phyloP scores from a whole-genome alignment of 768 basidiomycete species.

The Lactarius vividus region DNA sequence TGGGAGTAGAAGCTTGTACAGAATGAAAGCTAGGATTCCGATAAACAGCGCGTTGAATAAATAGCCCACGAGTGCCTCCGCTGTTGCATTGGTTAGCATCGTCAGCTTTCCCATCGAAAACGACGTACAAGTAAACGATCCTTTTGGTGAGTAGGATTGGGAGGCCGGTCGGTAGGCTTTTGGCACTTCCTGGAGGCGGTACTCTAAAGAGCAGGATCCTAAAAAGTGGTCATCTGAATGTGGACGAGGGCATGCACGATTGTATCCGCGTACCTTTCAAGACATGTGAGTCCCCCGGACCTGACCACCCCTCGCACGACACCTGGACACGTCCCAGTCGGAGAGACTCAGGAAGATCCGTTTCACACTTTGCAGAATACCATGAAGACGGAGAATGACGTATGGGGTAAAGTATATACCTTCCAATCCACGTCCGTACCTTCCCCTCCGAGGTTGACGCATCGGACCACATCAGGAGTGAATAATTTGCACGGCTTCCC shows the following conservation, averaged over 20 bases:
- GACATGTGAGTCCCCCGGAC: constrained; percentile 79
- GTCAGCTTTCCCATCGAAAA: background rate
- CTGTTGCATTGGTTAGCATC: constrained; percentile 6
- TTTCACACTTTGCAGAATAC: constrained; percentile 63
- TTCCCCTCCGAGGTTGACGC: constrained; percentile 71
- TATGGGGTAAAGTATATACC: constrained; percentile 41
- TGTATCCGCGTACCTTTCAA: constrained; percentile 60
- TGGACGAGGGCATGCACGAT: constrained; percentile 5
- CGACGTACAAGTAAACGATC: constrained; percentile 2
- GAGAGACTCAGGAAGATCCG: constrained; percentile 79
- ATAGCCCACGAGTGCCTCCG: constrained; percentile 5
- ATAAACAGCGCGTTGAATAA: constrained; percentile 24
- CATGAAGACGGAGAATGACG: constrained; percentile 6
- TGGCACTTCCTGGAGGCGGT: constrained; percentile 73
- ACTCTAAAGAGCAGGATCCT: constrained; percentile 89
- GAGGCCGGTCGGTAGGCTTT: constrained; percentile 30
- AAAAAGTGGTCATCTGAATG: constrained; percentile 4
- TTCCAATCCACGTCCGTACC: constrained; percentile 91
- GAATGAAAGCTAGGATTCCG: constrained; percentile 47
- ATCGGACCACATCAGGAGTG: constrained; percentile 83
- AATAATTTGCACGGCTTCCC: constrained; percentile 76
- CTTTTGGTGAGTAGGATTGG: background rate
- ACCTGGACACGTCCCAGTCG: constrained; percentile 85
- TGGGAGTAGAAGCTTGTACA: constrained; percentile 58
- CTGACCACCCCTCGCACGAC: constrained; percentile 88